Percentiles rank a stretch among this genome's conserved stretches.
Conservation (phyloP, 148 eudicot species). For the Beta vulgaris region DNA sequence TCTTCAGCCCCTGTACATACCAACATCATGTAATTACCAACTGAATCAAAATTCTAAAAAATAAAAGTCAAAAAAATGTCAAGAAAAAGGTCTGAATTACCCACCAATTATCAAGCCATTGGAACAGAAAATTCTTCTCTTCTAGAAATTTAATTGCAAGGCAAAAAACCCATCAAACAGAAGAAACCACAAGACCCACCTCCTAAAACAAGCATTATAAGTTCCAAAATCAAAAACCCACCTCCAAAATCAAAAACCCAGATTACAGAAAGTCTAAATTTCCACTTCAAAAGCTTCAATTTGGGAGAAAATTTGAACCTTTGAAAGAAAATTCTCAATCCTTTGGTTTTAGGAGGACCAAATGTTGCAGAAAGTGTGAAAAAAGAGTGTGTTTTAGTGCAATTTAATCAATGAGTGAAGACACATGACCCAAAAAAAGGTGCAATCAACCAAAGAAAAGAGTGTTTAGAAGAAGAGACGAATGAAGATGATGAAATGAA, state of each 20-base stretch:
- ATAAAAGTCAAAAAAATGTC: neutral
- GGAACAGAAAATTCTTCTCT: constrained; percentile 12
- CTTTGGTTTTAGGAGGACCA: constrained; percentile 8
- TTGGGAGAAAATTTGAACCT: neutral
- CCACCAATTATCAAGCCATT: constrained; percentile 16
- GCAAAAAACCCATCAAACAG: constrained; percentile 3
- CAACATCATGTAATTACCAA: neutral
- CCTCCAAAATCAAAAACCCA: constrained; percentile 22
- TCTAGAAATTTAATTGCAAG: constrained; percentile 18
- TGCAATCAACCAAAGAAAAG: constrained; percentile 50
- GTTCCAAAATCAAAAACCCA: constrained; percentile 26
- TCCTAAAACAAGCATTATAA: neutral
- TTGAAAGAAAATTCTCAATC: constrained; percentile 11
- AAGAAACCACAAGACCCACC: neutral
- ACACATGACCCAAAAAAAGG: constrained; percentile 43
- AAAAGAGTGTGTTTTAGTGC: neutral
- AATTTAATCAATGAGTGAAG: constrained; percentile 31
- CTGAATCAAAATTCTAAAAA: neutral
- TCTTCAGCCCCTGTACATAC: constrained; percentile 25
- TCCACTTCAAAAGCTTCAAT: constrained; percentile 3
- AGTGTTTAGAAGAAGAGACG: constrained; percentile 36
- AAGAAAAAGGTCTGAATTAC: constrained; percentile 12
- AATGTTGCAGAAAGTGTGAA: constrained; percentile 13
- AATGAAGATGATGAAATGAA: constrained; percentile 32
- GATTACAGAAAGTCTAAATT: constrained; percentile 17